Conservation (phyloP, 768 basidiomycete species). For the Pilatotrama ljubarskyi region DNA sequence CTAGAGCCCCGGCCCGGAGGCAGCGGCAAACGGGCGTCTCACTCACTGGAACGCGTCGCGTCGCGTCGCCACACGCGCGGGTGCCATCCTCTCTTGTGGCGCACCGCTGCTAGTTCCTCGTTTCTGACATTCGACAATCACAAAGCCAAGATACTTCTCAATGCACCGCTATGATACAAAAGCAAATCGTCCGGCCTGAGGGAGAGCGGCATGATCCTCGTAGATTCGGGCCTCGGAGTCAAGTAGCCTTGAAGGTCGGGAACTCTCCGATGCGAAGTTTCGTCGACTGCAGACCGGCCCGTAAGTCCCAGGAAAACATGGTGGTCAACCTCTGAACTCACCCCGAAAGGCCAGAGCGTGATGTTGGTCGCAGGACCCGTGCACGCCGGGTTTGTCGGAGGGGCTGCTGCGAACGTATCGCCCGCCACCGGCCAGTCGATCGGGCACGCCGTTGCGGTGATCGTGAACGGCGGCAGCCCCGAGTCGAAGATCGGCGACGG, state of each 20-base stretch:
- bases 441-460: slow-evolving; percentile 51
- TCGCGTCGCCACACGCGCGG: slow-evolving; percentile 5
- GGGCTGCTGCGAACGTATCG: slow-evolving; percentile 49
- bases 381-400: slow-evolving; percentile 46
- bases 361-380: slow-evolving; percentile 43
- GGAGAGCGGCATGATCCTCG: background rate
- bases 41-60: slow-evolving; percentile 7
- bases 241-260: slow-evolving; percentile 27
- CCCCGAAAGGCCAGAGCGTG: slow-evolving; percentile 50
- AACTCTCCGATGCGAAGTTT: slow-evolving; percentile 37
- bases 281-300: slow-evolving; percentile 28
- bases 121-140: background rate
- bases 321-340: slow-evolving; percentile 31
- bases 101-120: background rate
- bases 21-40: background rate
- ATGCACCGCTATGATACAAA: background rate
- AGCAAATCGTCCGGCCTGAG: background rate
- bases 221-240: background rate
- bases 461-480: slow-evolving; percentile 47
- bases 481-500: slow-evolving; percentile 44
- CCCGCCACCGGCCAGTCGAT: slow-evolving; percentile 49
- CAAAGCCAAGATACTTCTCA: background rate
- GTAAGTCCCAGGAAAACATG: background rate
- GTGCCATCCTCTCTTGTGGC: background rate
- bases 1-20: background rate